These are phyloP conservation scores for Ceratocystis alfenasii DNA, from an alignment of 2,329 filamentous ascomycete species.

Conservation along the genomic window DNA sequence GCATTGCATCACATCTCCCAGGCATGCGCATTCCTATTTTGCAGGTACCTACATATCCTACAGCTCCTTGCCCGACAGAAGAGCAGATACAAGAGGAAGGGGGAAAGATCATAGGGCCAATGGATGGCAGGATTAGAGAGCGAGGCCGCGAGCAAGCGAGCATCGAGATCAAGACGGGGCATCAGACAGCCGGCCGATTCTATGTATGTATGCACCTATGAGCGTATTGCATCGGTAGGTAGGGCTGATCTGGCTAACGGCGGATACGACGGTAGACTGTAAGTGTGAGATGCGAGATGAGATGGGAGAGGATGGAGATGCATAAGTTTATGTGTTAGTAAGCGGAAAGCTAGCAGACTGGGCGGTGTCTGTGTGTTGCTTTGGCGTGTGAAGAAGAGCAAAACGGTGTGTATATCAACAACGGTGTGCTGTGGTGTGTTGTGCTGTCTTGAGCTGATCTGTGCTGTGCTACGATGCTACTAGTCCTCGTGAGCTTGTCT, in stretches of 20 bases:
- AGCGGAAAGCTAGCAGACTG: not conserved
- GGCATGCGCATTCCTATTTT: too few relatives aligned
- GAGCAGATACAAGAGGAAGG: not conserved
- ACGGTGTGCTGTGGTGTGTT: not conserved
- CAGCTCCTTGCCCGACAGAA: too few relatives aligned
- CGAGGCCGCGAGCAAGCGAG: too few relatives aligned
- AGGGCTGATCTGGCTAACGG: not conserved
- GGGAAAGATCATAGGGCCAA: not conserved
- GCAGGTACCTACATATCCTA: too few relatives aligned
- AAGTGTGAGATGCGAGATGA: not conserved
- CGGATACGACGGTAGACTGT: not conserved
- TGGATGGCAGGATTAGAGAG: not conserved
- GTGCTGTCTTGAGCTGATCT: not conserved
- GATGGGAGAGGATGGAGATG: not conserved
- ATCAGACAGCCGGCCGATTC: not conserved
- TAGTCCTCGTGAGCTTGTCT: too few relatives aligned
- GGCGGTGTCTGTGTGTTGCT: not conserved
- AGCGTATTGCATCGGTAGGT: not conserved
- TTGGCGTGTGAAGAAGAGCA: not conserved
- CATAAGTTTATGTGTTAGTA: not conserved
- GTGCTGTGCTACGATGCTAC: not conserved
- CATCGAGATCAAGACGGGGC: too few relatives aligned
- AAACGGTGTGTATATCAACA: not conserved
- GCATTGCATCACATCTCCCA: too few relatives aligned
- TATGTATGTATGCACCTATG: not conserved